Evolutionary conservation across 2,329 filamentous ascomycete genomes (phyloP).

Genomic region (Penicillium sp.): DNA sequence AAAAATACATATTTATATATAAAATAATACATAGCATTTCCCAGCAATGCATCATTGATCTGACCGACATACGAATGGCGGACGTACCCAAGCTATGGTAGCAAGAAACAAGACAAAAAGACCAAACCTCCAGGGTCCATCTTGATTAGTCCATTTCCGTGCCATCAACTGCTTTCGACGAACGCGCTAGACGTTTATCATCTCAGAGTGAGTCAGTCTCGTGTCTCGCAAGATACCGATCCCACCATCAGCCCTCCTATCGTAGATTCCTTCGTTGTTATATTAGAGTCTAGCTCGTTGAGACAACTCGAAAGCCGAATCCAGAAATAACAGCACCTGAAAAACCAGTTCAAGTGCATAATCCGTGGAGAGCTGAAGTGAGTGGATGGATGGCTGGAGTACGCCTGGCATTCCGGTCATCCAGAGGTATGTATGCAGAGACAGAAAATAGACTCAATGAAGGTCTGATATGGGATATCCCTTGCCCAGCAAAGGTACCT

Average conservation of each 20-base stretch:
- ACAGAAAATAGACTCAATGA: neutral
- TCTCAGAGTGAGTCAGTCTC: neutral
- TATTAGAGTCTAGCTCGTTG: neutral
- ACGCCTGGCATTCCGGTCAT: neutral
- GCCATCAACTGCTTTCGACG: neutral
- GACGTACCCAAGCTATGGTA: neutral
- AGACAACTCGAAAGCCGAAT: neutral
- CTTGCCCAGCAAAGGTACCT: constrained; percentile 2
- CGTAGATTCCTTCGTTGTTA: neutral
- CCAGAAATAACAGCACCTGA: neutral
- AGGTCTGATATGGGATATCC: neutral
- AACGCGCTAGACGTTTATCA: neutral
- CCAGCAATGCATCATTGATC: neutral
- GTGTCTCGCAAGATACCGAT: neutral
- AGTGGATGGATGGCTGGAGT: neutral
- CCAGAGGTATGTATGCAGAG: neutral
- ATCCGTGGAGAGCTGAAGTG: neutral
- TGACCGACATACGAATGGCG: neutral
- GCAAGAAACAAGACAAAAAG: neutral
- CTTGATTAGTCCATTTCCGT: neutral
- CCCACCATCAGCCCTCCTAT: neutral
- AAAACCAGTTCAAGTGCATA: neutral
- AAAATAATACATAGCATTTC: neutral
- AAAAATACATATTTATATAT: neutral
- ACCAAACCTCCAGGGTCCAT: neutral